Evolutionary conservation across 371 early-diverging fungal species (phyloP).

Genomic region (Phascolomyces articulosus): DNA sequence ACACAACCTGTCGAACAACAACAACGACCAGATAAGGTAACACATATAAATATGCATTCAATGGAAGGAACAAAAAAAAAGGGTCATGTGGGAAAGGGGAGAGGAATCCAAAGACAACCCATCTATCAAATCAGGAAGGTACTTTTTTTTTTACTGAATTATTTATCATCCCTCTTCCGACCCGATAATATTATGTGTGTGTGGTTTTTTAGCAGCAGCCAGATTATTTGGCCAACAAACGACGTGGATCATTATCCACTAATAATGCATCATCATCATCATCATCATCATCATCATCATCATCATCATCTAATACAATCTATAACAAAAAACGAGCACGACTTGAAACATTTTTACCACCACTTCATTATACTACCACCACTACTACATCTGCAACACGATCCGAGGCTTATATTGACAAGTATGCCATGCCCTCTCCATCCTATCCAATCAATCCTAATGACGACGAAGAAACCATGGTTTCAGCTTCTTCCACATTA

Average conservation of each 20-base stretch:
- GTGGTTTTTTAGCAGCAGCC: neutral
- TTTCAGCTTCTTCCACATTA: neutral
- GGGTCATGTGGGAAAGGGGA: too few relatives aligned
- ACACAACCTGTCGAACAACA: neutral
- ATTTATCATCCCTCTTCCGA: neutral
- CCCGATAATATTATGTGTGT: neutral
- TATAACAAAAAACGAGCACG: constrained; percentile 12
- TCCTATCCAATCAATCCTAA: constrained; percentile 9
- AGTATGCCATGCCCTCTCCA: constrained; percentile 20
- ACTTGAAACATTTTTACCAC: constrained; percentile 3
- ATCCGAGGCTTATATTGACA: constrained; percentile 13
- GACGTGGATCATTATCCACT: constrained; percentile 6
- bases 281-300: neutral
- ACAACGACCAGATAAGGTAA: neutral
- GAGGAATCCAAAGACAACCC: too few relatives aligned
- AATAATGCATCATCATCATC: constrained; percentile 1
- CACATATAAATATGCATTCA: neutral
- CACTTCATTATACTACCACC: neutral
- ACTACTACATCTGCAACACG: neutral
- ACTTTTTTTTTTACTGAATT: neutral
- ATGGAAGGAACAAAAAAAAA: neutral
- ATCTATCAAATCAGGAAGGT: too few relatives aligned
- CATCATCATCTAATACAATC: neutral
- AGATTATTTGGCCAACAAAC: constrained; percentile 8
- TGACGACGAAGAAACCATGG: constrained; percentile 7